Base-by-base conservation (phyloP, 805 yeast genomes). In the Yamadazyma philogaea region DNA sequence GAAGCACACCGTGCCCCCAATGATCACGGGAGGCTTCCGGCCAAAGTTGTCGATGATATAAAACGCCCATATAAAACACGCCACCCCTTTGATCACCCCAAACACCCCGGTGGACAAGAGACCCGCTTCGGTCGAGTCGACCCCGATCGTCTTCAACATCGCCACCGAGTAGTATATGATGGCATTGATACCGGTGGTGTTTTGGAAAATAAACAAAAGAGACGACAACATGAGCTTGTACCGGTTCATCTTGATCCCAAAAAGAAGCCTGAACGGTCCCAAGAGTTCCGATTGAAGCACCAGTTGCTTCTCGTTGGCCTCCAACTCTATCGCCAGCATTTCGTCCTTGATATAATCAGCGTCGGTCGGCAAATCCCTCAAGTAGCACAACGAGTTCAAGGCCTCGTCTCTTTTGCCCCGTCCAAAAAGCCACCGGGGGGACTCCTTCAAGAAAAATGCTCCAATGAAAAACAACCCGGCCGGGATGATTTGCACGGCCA, bases 151-250 rank as follows among this genome's bases (percentile, higher is more conserved):
- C 47, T 66, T 61, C 58, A 76, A 74, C 37, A 77, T 64, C 11
- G 70, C 64, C 22, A 78, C 79, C 11, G 80, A 73, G 53, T 76
- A 77, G 55, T 77, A 77, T 33, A 70, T 74, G 39, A 75, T 63
- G 19, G 78, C 76, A 46, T 74, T 67, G 49, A 76, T 71, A 30
- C 79, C 79, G 43, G 67, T 64, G 21, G 73, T 65, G 47, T 71
- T 72, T 44, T 72, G 77, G 53, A 73, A 60, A 44, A 66, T 55
- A 49, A 70, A 70, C 33, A 67, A 53, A 2, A 69, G 58, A 1
- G 68, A 56, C 3, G 74, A 60, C 35, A 71, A 51, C 1, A 63
- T 45, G 18, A 73, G 54, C 40, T 76, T 54, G 48, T 61, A 57
- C 35, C 65, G 42, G 40, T 69, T 46, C 40, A 54, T 46, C 32